Conservation (phyloP, 2,329 filamentous ascomycete genomes). For the Verticillium albo-atrum region DNA sequence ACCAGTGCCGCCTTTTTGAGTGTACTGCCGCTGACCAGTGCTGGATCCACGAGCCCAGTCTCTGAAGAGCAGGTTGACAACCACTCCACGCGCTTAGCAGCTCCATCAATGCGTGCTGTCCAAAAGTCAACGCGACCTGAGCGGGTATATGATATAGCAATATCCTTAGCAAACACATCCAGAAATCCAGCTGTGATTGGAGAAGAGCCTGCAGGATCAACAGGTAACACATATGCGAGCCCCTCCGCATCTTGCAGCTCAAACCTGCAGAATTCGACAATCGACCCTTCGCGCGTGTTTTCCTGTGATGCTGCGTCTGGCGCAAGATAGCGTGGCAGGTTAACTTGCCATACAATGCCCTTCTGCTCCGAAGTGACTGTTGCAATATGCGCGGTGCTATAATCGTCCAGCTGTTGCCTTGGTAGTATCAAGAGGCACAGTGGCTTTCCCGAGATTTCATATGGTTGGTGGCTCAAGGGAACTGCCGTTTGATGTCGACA, state of each 20-base stretch:
- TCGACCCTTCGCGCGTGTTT: slow-evolving; percentile 23
- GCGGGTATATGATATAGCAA: slow-evolving; percentile 79
- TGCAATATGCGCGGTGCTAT: slow-evolving; percentile 65
- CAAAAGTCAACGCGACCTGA: slow-evolving; percentile 75
- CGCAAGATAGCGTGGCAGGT: slow-evolving; percentile 45
- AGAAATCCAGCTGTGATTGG: slow-evolving; percentile 72
- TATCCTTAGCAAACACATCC: slow-evolving; percentile 80
- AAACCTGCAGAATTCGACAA: slow-evolving; percentile 69
- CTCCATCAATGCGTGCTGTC: slow-evolving; percentile 69
- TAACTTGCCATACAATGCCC: slow-evolving; percentile 77
- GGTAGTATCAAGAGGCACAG: slow-evolving; percentile 77
- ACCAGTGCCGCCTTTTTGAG: slow-evolving; percentile 84
- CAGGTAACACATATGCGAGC: slow-evolving; percentile 67
- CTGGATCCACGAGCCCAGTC: slow-evolving; percentile 67
- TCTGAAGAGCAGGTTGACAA: slow-evolving; percentile 76
- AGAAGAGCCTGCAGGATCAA: slow-evolving; percentile 77
- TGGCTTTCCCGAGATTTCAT: slow-evolving; percentile 62
- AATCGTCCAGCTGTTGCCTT: slow-evolving; percentile 49
- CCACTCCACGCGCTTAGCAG: slow-evolving; percentile 67
- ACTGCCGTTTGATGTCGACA: slow-evolving; percentile 56
- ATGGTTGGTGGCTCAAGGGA: slow-evolving; percentile 54
- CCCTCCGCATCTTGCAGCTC: slow-evolving; percentile 57
- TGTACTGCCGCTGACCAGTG: slow-evolving; percentile 78
- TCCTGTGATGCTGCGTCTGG: slow-evolving; percentile 25
- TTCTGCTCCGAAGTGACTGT: slow-evolving; percentile 74